Conservation (phyloP, 1,284 basidiomycete species). For the Leccinum pseudoinsigne region DNA sequence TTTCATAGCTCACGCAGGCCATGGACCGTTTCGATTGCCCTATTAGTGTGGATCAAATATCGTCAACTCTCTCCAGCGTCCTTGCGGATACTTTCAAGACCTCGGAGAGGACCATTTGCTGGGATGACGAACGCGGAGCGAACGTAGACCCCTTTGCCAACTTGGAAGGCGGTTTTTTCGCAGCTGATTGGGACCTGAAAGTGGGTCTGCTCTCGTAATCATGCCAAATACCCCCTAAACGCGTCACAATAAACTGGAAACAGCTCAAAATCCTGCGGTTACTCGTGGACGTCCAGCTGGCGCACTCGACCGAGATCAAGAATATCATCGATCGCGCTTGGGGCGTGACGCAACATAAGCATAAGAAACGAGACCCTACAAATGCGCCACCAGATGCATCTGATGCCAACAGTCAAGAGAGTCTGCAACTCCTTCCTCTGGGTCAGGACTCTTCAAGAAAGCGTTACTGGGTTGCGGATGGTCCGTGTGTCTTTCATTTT, state of each 20-base stretch:
- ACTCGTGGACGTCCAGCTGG: slow-evolving; percentile 76
- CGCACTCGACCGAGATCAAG: slow-evolving; percentile 66
- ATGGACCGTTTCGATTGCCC: slow-evolving; percentile 33
- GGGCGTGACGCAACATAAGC: slow-evolving; percentile 78
- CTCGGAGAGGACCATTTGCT: slow-evolving; percentile 72
- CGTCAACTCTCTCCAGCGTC: slow-evolving; percentile 62
- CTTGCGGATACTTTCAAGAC: slow-evolving; percentile 71
- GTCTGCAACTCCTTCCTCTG: slow-evolving; percentile 61
- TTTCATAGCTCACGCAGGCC: slow-evolving; percentile 25
- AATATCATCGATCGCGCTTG: slow-evolving; percentile 75
- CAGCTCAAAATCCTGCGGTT: slow-evolving; percentile 79
- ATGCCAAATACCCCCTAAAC: slow-evolving; percentile 31
- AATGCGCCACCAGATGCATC: slow-evolving; percentile 52
- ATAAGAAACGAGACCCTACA: slow-evolving; percentile 70
- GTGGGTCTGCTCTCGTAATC: slow-evolving; percentile 44
- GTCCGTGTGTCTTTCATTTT: slow-evolving; percentile 58
- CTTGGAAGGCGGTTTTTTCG: slow-evolving; percentile 67
- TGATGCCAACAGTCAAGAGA: slow-evolving; percentile 62
- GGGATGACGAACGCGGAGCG: slow-evolving; percentile 62
- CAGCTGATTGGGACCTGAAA: slow-evolving; percentile 75
- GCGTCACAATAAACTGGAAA: slow-evolving; percentile 30
- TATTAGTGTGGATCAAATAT: slow-evolving; percentile 72
- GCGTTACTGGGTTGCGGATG: slow-evolving; percentile 80
- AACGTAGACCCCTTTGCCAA: slow-evolving; percentile 73
- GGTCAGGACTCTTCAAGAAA: slow-evolving; percentile 72